Evolutionary conservation across 805 yeast species (phyloP), one percentile per base, ranked within the genome.

Genomic region (Metschnikowia peoriensis): DNA sequence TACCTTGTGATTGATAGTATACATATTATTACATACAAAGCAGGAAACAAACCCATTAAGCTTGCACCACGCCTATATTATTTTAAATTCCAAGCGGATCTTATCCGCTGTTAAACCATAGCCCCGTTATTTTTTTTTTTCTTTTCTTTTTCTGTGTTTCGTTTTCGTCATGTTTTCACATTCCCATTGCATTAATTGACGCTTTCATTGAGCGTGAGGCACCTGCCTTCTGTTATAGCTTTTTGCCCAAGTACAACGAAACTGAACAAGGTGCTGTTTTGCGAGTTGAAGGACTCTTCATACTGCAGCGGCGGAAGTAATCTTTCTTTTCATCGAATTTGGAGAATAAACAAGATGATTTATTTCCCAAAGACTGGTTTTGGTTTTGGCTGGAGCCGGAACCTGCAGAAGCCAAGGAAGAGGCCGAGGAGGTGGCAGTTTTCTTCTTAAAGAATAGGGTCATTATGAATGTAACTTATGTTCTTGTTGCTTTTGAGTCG

Each of bases 301-400:
- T 43, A 44, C 68, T 65, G 61, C 78, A 75, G 50, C 79, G 64
- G 52, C 69, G 69, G n/a, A 61, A 68, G 58, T 75, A 75, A 56
- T 75, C 79, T 59, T 74, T 73, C 67, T 75, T 75, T 55, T 75
- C 79, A 56, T 75, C 79, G 60, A 75, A 75, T 55, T 71, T 68
- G 43, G 66, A 61, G 56, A 71, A 71, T 17, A 64, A 57, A 55
- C 66, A 70, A 28, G 59, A 10, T 12, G 14, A 52, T n/a, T 57
- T 50, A 46, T 48, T 53, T n/a, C 37, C 37, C 45, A 28, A 11
- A 17, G 44, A 38, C 45, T 46, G 44, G 38, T 39, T 44, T 9
- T 46, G 44, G 34, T 39, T 47, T 10, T 40, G 38, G 42, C 51
- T 49, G 40, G 44, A 38, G n/a, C 40, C 44, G 34, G 53, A 44